Base-by-base conservation (phyloP, 192 early-diverging fungal species). In the Allomyces arbusculus region DNA sequence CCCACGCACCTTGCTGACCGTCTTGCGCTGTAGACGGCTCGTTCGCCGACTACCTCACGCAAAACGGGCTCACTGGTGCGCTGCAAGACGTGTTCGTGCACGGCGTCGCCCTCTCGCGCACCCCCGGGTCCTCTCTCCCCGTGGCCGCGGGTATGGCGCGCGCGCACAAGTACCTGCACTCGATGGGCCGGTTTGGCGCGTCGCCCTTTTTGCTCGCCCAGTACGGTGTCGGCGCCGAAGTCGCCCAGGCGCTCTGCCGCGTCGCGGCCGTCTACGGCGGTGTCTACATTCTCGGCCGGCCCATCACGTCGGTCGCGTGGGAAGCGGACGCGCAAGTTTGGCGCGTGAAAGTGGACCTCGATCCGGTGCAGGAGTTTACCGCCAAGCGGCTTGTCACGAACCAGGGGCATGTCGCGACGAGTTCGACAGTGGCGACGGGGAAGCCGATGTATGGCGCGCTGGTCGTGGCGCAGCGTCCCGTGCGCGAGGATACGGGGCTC, bases 221-320 rank as follows among this genome's bases (percentile, higher is more conserved):
- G 62, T 93, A 97, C 74, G 94, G 94, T 24, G 87, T 85, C 28
- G 87, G 87, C 6, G 91, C 89, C 55, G 92, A 97, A 73, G 76
- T 94, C 16, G 78, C 87, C 1, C 94, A 97, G 73, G 85, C 89
- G 8, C 94, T 95, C 73, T 92, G 91, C 74, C 82, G 92, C 65
- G 71, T 87, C 6, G 89, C 86, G 50, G 94, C 94, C 9, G 94
- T 97, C 1, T 83, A 89, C 69, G 91, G 91, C 25, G 92, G 94
- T 20, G 86, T 83, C 12, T 97, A 94, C 67, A 88, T 96, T 67
- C 75, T 96, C 24, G 76, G 80, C 44, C 80, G 84, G 62, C 67
- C 70, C 0, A 63, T 88, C 11, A 66, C 69, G 0, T 61, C 71
- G 24, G 71, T 80, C 24, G 66, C 72, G n/a, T 65, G 80, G 7